Evolutionary conservation across 805 yeast genomes (phyloP).

Genomic region (Lachancea meyersii): DNA sequence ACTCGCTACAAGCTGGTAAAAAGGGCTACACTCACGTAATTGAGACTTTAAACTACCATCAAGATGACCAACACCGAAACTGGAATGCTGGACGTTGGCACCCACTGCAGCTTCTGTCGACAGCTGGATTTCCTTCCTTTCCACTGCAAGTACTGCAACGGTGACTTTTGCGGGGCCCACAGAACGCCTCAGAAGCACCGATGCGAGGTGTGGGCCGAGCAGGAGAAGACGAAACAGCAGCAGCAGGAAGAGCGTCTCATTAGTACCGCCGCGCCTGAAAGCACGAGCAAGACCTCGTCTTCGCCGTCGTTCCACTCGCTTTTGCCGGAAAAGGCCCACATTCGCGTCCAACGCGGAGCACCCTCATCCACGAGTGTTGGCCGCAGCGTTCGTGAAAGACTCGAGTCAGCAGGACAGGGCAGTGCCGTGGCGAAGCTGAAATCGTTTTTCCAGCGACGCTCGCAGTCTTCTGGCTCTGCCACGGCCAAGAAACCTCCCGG

Average conservation of each 20-base stretch:
- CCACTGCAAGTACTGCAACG: slow-evolving; percentile 26
- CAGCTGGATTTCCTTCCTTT: slow-evolving; percentile 32
- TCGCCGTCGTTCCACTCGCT: slow-evolving; percentile 25
- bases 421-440: slow-evolving; percentile 24
- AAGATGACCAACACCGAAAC: slow-evolving; percentile 17
- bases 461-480: slow-evolving; percentile 1
- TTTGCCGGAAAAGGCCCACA: slow-evolving; percentile 27
- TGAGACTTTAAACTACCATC: no score
- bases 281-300: slow-evolving; percentile 15
- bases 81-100: slow-evolving; percentile 34
- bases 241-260: neutral
- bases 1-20: no score
- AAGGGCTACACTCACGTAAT: neutral
- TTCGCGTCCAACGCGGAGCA: slow-evolving; percentile 22
- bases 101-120: slow-evolving; percentile 30
- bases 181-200: slow-evolving; percentile 26
- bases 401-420: slow-evolving; percentile 8
- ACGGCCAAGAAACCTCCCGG: neutral
- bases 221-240: neutral
- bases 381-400: slow-evolving; percentile 3
- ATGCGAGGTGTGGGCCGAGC: slow-evolving; percentile 18
- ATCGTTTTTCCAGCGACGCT: slow-evolving; percentile 17
- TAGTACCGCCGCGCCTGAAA: neutral
- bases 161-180: slow-evolving; percentile 28
- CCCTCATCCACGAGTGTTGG: no score